These are phyloP conservation scores for Eucalyptus globulus DNA, from an alignment of 345 rosid species.

Conservation along the genomic window DNA sequence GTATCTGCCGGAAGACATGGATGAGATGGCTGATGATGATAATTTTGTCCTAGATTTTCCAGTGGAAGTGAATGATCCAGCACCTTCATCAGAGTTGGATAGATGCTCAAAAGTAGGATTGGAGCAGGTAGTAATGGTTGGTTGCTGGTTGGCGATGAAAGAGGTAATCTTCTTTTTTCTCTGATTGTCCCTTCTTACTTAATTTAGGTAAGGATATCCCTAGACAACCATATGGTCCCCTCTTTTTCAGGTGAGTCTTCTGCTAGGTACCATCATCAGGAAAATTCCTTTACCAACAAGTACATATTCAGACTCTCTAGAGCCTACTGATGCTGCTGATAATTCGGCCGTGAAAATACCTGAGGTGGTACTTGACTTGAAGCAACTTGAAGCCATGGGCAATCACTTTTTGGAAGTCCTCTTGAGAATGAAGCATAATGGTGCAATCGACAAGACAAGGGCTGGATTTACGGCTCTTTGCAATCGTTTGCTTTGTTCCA, in stretches of 20 bases:
- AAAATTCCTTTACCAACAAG: slow-evolving; percentile 73
- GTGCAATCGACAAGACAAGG: slow-evolving; percentile 97
- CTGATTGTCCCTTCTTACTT: background rate
- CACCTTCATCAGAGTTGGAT: slow-evolving; percentile 22
- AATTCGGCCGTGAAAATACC: slow-evolving; percentile 3
- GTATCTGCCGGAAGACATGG: slow-evolving; percentile 74
- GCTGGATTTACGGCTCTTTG: slow-evolving; percentile 97
- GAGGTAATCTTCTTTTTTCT: slow-evolving; percentile 40
- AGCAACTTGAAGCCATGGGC: slow-evolving; percentile 82
- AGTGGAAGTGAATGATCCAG: slow-evolving; percentile 16
- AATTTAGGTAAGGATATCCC: background rate
- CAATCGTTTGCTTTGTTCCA: slow-evolving; percentile 90
- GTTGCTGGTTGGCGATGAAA: slow-evolving; percentile 99
- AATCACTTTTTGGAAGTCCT: slow-evolving; percentile 94
- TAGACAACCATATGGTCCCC: background rate
- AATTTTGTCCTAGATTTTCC: slow-evolving; percentile 30
- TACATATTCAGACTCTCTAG: slow-evolving; percentile 21
- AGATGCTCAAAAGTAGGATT: slow-evolving; percentile 14
- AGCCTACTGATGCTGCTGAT: slow-evolving; percentile 20
- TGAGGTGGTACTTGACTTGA: slow-evolving; percentile 54
- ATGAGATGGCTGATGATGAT: slow-evolving; percentile 70
- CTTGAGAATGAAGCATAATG: slow-evolving; percentile 93
- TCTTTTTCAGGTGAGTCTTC: slow-evolving; percentile 81
- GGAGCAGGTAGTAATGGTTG: slow-evolving; percentile 90
- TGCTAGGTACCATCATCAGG: slow-evolving; percentile 77